Evolutionary conservation across 2,329 filamentous ascomycete genomes (phyloP).

Genomic region (Sclerotinia borealis): DNA sequence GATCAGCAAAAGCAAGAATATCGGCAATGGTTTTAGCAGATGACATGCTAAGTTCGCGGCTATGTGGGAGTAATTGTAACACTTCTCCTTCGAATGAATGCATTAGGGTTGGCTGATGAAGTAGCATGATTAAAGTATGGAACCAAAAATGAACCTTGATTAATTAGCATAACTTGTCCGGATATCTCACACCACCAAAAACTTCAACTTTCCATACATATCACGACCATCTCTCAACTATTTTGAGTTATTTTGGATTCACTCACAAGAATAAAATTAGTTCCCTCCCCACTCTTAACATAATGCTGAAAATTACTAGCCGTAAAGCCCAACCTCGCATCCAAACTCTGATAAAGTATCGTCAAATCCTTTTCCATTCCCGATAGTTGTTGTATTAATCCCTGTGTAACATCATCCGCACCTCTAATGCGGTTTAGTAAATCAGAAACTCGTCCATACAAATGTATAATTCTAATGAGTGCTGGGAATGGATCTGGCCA

Average conservation of each 20-base stretch:
- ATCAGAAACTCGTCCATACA: conserved; percentile 80
- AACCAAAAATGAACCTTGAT: conserved; percentile 76
- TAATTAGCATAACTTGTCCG: conserved; percentile 65
- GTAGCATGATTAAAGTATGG: conserved; percentile 75
- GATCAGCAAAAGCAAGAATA: conserved; percentile 77
- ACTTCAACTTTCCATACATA: too few species aligned
- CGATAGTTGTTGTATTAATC: conserved; percentile 64
- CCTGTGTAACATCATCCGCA: conserved; percentile 65
- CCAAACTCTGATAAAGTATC: conserved; percentile 63
- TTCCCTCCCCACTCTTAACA: conserved; percentile 72
- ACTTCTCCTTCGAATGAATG: conserved; percentile 67
- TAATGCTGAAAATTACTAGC: conserved; percentile 82
- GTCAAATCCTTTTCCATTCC: conserved; percentile 80
- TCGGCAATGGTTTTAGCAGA: conserved; percentile 82
- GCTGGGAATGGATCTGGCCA: conserved; percentile 77
- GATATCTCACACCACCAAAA: neutral
- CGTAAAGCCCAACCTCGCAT: conserved; percentile 72
- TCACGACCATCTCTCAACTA: too few species aligned
- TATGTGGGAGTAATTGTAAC: conserved; percentile 71
- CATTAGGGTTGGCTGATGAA: conserved; percentile 77
- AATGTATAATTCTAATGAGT: conserved; percentile 75
- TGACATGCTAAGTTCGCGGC: conserved; percentile 54
- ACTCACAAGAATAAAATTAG: conserved; percentile 79
- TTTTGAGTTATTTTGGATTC: too few species aligned
- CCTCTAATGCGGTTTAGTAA: conserved; percentile 75